Percentiles rank a stretch among this genome's conserved stretches.
Evolutionary conservation across 176 grass and related monocot genomes (phyloP).

Genomic region (Neostapfia colusana): DNA sequence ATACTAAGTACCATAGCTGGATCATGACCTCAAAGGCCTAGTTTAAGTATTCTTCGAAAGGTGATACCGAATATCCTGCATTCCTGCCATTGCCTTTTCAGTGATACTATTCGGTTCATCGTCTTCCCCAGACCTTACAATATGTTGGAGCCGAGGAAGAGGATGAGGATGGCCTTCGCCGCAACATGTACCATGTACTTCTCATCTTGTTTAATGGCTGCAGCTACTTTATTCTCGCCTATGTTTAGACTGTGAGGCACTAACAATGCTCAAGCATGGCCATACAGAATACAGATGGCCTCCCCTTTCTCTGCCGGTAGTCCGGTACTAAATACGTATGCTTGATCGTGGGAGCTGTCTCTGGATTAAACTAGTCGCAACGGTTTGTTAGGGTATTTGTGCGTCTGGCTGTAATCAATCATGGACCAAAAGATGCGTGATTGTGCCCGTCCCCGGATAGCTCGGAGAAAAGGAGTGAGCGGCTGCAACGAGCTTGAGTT

Average conservation of each 20-base stretch:
- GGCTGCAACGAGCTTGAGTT: constrained; percentile 42
- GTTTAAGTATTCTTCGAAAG: constrained; percentile 44
- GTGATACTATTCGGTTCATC: constrained; percentile 12
- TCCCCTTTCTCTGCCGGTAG: constrained; percentile 30
- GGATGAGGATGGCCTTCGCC: constrained; percentile 25
- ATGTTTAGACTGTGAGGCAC: constrained; percentile 70
- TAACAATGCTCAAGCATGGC: constrained; percentile 21
- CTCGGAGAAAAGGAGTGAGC: constrained; percentile 16
- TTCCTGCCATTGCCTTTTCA: constrained; percentile 18
- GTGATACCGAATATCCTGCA: constrained; percentile 47
- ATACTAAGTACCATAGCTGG: constrained; percentile 22
- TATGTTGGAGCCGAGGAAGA: too few species aligned
- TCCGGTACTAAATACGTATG: constrained; percentile 10
- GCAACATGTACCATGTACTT: constrained; percentile 25
- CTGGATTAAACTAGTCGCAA: constrained; percentile 44
- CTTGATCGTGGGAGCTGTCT: constrained; percentile 39
- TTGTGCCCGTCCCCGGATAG: constrained; percentile 17
- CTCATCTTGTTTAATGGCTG: constrained; percentile 43
- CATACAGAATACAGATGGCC: constrained; percentile 47
- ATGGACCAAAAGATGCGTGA: constrained; percentile 26
- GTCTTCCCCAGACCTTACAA: too few species aligned
- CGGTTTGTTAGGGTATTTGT: constrained; percentile 43
- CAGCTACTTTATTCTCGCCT: constrained; percentile 49
- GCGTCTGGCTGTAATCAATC: constrained; percentile 51
- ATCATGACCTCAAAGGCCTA: not conserved